Conservation (phyloP, 2,329 filamentous ascomycete species). For the Pestalotiopsis fici region DNA sequence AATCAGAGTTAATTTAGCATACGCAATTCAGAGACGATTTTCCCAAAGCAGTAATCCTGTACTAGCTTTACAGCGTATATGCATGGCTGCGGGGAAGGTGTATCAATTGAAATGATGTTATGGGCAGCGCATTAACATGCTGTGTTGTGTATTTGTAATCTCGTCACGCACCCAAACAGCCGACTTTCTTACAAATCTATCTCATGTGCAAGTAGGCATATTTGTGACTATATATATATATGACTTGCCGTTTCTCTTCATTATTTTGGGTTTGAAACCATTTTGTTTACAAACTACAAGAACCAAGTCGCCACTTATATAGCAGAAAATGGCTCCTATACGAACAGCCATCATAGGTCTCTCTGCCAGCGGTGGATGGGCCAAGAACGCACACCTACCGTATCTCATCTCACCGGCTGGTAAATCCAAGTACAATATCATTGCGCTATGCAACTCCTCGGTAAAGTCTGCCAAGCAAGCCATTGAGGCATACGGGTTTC, state of each 20-base stretch:
- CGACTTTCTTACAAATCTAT: neutral
- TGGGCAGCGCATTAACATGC: neutral
- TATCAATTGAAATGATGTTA: neutral
- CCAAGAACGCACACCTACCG: constrained; percentile 54
- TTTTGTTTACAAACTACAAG: neutral
- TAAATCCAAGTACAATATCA: constrained; percentile 43
- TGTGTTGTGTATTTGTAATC: neutral
- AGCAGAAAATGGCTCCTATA: constrained; percentile 44
- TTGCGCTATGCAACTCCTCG: constrained; percentile 52
- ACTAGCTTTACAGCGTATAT: neutral
- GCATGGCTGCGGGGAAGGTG: neutral
- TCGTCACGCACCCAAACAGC: neutral
- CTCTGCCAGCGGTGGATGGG: constrained; percentile 54
- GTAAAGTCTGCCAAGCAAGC: constrained; percentile 41
- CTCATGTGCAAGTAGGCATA: neutral
- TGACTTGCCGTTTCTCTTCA: neutral
- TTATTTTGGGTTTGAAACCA: neutral
- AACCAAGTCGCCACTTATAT: neutral
- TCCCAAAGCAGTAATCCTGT: neutral
- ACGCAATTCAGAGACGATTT: neutral
- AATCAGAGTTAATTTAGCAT: neutral
- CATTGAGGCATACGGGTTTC: constrained; percentile 41
- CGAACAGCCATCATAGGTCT: constrained; percentile 58
- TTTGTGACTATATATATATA: neutral
- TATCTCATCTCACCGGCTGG: constrained; percentile 51